Percentiles rank a stretch among this genome's conserved stretches.
phyloP scores from a whole-genome alignment of 2,329 filamentous ascomycete genomes.

The Arthrinium puccinioides region DNA sequence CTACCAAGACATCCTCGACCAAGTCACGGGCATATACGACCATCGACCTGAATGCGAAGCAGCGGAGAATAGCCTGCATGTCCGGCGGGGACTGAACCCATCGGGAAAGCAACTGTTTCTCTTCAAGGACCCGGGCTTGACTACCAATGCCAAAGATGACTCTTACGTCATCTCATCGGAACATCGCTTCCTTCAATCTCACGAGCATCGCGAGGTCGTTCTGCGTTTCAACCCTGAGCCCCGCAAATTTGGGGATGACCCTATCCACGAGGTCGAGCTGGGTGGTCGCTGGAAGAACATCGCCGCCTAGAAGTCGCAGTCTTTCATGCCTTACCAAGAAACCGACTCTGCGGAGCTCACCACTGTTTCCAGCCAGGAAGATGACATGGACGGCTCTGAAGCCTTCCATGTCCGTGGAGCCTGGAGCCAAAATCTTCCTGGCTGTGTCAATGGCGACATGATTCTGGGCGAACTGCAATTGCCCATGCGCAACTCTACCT shows the following conservation, averaged over 20 bases:
- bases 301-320: neutral
- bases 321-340: too few relatives aligned
- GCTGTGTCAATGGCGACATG: too few relatives aligned
- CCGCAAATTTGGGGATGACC: too few relatives aligned
- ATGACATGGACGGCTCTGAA: too few relatives aligned
- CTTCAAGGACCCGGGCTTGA: slow-evolving; percentile 22
- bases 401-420: too few relatives aligned
- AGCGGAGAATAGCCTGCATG: slow-evolving; percentile 20
- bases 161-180: slow-evolving; percentile 20
- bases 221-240: slow-evolving; percentile 12
- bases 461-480: neutral
- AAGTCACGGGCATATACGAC: slow-evolving; percentile 11
- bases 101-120: slow-evolving; percentile 11
- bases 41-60: slow-evolving; percentile 20
- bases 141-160: slow-evolving; percentile 15
- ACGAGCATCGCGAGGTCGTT: slow-evolving; percentile 25
- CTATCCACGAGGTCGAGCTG: slow-evolving; percentile 1
- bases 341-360: too few relatives aligned
- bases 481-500: neutral
- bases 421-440: too few relatives aligned
- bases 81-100: neutral
- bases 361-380: too few relatives aligned
- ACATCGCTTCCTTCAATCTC: slow-evolving; percentile 17
- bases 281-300: slow-evolving; percentile 8
- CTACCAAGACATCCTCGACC: too few relatives aligned